Conservation (phyloP, 495 filamentous ascomycete species). For the Aspergillus olivimuriae region DNA sequence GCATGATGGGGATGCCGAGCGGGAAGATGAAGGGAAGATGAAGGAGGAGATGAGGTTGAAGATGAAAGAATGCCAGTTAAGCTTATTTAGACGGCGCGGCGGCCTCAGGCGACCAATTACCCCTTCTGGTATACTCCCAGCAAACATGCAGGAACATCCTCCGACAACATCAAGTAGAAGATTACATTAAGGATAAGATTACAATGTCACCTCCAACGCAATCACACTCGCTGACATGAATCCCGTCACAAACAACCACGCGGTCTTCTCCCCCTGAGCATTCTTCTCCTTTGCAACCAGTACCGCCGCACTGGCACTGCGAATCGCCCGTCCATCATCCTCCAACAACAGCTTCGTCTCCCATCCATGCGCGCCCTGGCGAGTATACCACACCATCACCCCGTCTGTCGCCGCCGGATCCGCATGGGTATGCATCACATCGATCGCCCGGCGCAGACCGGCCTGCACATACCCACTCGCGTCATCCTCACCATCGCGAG, state of each 20-base stretch:
- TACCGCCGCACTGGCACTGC: slow-evolving; percentile 46
- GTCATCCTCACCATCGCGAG: slow-evolving; percentile 25
- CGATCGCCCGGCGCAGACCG: slow-evolving; percentile 36
- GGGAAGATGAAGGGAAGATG: background rate
- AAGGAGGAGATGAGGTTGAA: background rate
- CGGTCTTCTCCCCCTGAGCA: slow-evolving; percentile 35
- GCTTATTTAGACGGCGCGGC: no score
- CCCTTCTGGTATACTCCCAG: background rate
- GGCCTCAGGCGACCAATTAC: slow-evolving; percentile 10
- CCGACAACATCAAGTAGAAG: background rate
- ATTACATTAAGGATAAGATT: slow-evolving; percentile 1
- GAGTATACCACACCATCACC: slow-evolving; percentile 43
- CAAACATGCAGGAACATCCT: background rate
- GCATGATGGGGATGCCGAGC: no score
- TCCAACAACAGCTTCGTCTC: slow-evolving; percentile 47
- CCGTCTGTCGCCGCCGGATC: slow-evolving; percentile 37
- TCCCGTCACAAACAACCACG: slow-evolving; percentile 54
- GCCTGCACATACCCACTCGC: slow-evolving; percentile 52
- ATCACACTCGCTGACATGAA: slow-evolving; percentile 47
- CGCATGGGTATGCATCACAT: slow-evolving; percentile 22
- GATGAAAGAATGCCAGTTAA: no score
- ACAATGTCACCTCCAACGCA: slow-evolving; percentile 49
- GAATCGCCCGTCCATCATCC: slow-evolving; percentile 49
- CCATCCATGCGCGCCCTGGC: slow-evolving; percentile 30
- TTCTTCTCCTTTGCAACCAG: slow-evolving; percentile 46